Evolutionary conservation across 202 grass and related monocot species (phyloP).

Genomic region (Dendrocalamus latiflorus): DNA sequence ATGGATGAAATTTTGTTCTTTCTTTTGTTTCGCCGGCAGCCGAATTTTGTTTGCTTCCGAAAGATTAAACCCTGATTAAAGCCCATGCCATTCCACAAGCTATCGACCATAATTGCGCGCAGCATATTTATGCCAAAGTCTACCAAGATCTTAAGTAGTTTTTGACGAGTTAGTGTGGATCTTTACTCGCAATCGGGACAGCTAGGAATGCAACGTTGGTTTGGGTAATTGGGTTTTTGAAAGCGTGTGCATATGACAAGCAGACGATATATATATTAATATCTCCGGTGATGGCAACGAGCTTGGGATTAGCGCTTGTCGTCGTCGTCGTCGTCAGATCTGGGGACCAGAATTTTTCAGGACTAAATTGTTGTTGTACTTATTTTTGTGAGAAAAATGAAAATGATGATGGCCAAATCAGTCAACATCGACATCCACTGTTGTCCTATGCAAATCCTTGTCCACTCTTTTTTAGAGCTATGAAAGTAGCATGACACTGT

Average conservation of each 20-base stretch:
- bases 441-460: neutral
- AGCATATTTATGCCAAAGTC: neutral
- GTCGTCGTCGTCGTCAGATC: too few species aligned
- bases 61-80: too few species aligned
- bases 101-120: neutral
- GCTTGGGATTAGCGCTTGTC: neutral
- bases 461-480: slow-evolving; percentile 19
- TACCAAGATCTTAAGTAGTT: slow-evolving; percentile 22
- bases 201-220: neutral
- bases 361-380: neutral
- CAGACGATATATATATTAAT: neutral
- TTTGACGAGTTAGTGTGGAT: slow-evolving; percentile 6
- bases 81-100: neutral
- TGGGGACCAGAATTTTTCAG: slow-evolving; percentile 4
- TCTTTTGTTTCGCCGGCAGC: too few species aligned
- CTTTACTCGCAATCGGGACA: neutral
- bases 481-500: neutral
- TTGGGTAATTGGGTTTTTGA: neutral
- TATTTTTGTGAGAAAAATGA: neutral
- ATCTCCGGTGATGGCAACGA: slow-evolving; percentile 12
- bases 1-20: too few species aligned
- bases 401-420: neutral
- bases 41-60: too few species aligned
- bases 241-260: neutral
- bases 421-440: slow-evolving; percentile 7